These are phyloP conservation scores for Drechslerella stenobrocha DNA, from an alignment of 2,329 filamentous ascomycete genomes.

Conservation along the genomic window DNA sequence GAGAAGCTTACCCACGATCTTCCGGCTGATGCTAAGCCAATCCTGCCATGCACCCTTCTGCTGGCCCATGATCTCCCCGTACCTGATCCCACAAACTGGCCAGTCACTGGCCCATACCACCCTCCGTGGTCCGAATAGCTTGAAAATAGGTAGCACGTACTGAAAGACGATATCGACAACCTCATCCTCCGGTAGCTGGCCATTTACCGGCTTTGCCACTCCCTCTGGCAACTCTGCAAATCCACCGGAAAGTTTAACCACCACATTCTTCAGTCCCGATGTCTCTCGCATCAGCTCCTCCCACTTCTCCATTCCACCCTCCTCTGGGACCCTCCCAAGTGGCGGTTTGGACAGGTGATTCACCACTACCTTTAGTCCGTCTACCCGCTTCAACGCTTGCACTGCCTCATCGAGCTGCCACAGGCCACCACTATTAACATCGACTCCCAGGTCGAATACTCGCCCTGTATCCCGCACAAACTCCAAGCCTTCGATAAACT, in stretches of 20 bases:
- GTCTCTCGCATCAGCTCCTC: slow-evolving; percentile 21
- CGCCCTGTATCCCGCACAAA: slow-evolving; percentile 67
- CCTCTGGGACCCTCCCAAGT: slow-evolving; percentile 50
- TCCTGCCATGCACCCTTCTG: slow-evolving; percentile 30
- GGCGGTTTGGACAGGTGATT: slow-evolving; percentile 61
- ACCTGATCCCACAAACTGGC: slow-evolving; percentile 79
- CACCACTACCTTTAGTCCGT: slow-evolving; percentile 69
- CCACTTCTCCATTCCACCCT: slow-evolving; percentile 47
- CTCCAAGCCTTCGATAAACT: slow-evolving; percentile 68
- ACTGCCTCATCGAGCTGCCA: slow-evolving; percentile 73
- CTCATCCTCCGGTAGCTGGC: slow-evolving; percentile 7
- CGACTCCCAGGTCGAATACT: slow-evolving; percentile 81
- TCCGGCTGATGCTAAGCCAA: slow-evolving; percentile 19
- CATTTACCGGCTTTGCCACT: slow-evolving; percentile 3
- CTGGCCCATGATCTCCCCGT: slow-evolving; percentile 50
- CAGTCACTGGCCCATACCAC: slow-evolving; percentile 93
- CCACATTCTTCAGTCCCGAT: slow-evolving; percentile 55
- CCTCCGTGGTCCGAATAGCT: slow-evolving; percentile 70
- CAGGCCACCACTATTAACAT: slow-evolving; percentile 74
- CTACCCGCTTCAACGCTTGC: slow-evolving; percentile 66
- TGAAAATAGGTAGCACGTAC: slow-evolving; percentile 64
- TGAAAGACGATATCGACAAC: slow-evolving; percentile 19
- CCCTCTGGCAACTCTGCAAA: slow-evolving; percentile 74
- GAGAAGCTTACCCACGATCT: slow-evolving; percentile 2
- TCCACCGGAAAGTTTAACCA: slow-evolving; percentile 86